These are phyloP conservation scores for Candida quercuum DNA, from an alignment of 805 yeast genomes.

Conservation along the genomic window DNA sequence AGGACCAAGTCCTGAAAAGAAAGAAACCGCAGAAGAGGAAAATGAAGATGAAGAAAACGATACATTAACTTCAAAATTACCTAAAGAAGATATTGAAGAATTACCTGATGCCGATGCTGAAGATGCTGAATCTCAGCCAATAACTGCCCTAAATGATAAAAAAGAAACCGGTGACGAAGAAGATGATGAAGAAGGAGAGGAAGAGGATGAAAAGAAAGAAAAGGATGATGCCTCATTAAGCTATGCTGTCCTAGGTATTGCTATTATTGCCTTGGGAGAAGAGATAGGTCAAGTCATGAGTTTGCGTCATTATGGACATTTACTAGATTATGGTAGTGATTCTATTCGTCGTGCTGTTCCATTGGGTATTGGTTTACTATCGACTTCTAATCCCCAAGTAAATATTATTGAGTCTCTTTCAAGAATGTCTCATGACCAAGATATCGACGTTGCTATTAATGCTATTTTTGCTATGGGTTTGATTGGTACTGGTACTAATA, in stretches of 20 bases:
- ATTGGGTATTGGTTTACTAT: conserved; percentile 93
- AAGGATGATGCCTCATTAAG: conserved; percentile 43
- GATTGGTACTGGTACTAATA: conserved; percentile 98
- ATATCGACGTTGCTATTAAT: conserved; percentile 88
- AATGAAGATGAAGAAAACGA: conserved; percentile 38
- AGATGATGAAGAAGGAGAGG: conserved; percentile 25
- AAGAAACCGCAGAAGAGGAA: conserved; percentile 48
- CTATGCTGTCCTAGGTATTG: conserved; percentile 91
- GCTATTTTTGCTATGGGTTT: conserved; percentile 96
- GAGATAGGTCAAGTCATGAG: conserved; percentile 98
- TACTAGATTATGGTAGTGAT: conserved; percentile 96
- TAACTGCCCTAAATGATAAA: too few species aligned
- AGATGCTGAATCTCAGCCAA: background rate
- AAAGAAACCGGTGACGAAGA: conserved; percentile 24
- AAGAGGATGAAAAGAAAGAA: conserved; percentile 28
- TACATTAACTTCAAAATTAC: conserved; percentile 22
- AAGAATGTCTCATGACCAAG: conserved; percentile 93
- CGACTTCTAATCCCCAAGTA: conserved; percentile 93
- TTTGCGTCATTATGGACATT: conserved; percentile 91
- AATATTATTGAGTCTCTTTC: conserved; percentile 95
- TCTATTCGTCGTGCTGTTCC: conserved; percentile 93
- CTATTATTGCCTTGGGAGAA: conserved; percentile 94
- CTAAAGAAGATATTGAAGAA: conserved; percentile 24
- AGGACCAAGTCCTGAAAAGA: conserved; percentile 54
- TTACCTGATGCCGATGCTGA: conserved; percentile 14